Percentiles rank a stretch among this genome's conserved stretches.
Evolutionary conservation across 176 grass and related monocot genomes (phyloP).

Genomic region (Poa pratensis): DNA sequence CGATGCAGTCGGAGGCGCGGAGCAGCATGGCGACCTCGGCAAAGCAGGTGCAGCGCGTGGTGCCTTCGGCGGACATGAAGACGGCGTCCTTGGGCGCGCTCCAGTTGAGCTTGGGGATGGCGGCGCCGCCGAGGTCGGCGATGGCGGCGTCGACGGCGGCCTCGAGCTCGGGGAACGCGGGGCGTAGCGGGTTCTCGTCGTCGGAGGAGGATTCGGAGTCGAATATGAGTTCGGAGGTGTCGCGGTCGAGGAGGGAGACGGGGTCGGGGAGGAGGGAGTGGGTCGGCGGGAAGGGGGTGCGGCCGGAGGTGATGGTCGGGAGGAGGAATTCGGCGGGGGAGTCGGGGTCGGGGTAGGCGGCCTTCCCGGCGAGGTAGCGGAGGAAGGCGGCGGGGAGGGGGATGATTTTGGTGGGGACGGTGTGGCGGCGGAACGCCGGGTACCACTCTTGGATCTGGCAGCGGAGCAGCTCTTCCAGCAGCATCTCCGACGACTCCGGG

Average conservation of each 20-base stretch:
- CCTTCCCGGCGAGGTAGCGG: conserved; percentile 63
- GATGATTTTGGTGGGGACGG: conserved; percentile 62
- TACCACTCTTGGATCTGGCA: conserved; percentile 88
- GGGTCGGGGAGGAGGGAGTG: conserved; percentile 53
- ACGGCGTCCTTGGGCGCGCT: conserved; percentile 84
- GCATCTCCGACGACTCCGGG: conserved; percentile 24
- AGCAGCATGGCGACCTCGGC: conserved; percentile 81
- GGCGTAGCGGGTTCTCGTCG: conserved; percentile 29
- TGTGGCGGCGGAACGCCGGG: conserved; percentile 60
- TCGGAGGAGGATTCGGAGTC: conserved; percentile 31
- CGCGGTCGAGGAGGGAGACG: conserved; percentile 63
- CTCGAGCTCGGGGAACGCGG: conserved; percentile 81
- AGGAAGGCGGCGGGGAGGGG: conserved; percentile 65
- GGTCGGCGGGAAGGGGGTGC: conserved; percentile 49
- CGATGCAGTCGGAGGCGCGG: conserved; percentile 71
- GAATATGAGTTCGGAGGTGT: conserved; percentile 47
- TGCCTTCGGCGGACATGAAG: conserved; percentile 75
- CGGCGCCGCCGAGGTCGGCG: conserved; percentile 61
- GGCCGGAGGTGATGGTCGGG: conserved; percentile 45
- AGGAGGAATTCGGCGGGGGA: conserved; percentile 52
- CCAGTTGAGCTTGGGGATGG: conserved; percentile 87
- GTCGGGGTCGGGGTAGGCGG: conserved; percentile 34
- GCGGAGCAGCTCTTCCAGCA: conserved; percentile 56
- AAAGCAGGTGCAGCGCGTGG: conserved; percentile 65
- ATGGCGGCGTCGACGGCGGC: conserved; percentile 68